Percentiles rank a stretch among this genome's conserved stretches.
These are phyloP conservation scores for Podila verticillata DNA, from an alignment of 192 early-diverging fungal genomes.

Conservation along the genomic window DNA sequence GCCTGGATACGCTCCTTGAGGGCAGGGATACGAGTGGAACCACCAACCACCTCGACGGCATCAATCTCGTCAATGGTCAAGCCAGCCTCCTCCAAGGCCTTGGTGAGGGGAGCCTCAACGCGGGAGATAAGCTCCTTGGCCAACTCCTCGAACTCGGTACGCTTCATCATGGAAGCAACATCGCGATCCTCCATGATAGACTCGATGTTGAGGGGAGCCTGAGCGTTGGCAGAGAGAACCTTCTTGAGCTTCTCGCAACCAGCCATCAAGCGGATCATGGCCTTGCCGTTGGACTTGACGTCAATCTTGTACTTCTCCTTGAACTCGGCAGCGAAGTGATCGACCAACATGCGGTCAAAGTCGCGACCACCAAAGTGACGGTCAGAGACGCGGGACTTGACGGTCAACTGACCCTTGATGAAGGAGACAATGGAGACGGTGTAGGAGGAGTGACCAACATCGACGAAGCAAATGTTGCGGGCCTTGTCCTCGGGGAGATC, in stretches of 20 bases:
- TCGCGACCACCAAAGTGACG: conserved; percentile 96
- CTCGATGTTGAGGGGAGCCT: conserved; percentile 94
- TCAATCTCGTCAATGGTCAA: conserved; percentile 86
- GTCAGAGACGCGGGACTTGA: conserved; percentile 93
- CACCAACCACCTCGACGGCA: conserved; percentile 95
- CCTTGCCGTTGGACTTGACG: conserved; percentile 89
- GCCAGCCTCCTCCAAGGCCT: conserved; percentile 82
- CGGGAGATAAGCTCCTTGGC: conserved; percentile 76
- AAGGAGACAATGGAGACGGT: conserved; percentile 90
- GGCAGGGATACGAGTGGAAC: conserved; percentile 91
- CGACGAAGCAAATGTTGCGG: conserved; percentile 92
- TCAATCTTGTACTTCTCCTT: conserved; percentile 97
- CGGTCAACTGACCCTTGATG: conserved; percentile 94
- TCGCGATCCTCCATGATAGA: conserved; percentile 97
- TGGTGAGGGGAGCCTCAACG: conserved; percentile 76
- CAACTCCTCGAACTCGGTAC: conserved; percentile 90
- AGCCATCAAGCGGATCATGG: conserved; percentile 87
- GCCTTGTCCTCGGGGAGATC: conserved; percentile 97
- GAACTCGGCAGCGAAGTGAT: conserved; percentile 90
- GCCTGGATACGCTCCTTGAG: conserved; percentile 90
- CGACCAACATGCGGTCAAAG: conserved; percentile 91
- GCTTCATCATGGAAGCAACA: conserved; percentile 85
- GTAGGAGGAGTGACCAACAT: conserved; percentile 93
- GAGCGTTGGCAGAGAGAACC: conserved; percentile 91
- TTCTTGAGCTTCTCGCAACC: conserved; percentile 97